Conservation (phyloP, 1,284 basidiomycete genomes). For the Inonotus obliquus region DNA sequence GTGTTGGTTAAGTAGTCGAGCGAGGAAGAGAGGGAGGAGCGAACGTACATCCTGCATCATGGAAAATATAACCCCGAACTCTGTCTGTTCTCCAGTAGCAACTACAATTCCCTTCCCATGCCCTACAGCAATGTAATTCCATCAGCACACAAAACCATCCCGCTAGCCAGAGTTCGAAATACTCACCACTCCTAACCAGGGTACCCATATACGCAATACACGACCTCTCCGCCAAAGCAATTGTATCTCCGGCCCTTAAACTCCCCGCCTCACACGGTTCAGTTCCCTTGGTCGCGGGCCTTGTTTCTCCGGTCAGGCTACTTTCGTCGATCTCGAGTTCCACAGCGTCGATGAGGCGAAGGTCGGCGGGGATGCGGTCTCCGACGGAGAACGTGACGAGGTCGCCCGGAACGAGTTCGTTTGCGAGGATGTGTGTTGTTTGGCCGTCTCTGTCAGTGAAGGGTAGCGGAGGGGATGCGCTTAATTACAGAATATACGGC, state of each 20-base stretch:
- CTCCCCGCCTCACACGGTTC: conserved; percentile 41
- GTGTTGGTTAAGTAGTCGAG: background rate
- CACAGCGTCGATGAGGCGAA: conserved; percentile 74
- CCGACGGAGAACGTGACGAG: conserved; percentile 86
- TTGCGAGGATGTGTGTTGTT: conserved; percentile 79
- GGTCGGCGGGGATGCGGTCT: conserved; percentile 93
- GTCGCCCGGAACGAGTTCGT: conserved; percentile 94
- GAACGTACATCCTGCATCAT: conserved; percentile 93
- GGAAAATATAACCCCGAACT: conserved; percentile 94
- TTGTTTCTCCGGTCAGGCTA: conserved; percentile 91
- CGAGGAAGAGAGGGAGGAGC: background rate
- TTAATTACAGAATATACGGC: background rate
- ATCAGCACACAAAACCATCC: background rate
- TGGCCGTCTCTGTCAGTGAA: conserved; percentile 56
- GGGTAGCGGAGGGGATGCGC: conserved; percentile 1
- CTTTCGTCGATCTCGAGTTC: conserved; percentile 95
- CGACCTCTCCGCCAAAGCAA: conserved; percentile 79
- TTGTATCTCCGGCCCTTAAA: conserved; percentile 38
- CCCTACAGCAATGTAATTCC: conserved; percentile 41
- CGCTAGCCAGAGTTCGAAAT: background rate
- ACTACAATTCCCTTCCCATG: conserved; percentile 87
- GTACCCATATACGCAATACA: conserved; percentile 98
- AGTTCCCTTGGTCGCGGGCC: conserved; percentile 67
- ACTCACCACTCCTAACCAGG: conserved; percentile 81
- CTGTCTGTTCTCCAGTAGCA: conserved; percentile 84